phyloP scores from a whole-genome alignment of 441 rosid species.

The Populus tomentosa region DNA sequence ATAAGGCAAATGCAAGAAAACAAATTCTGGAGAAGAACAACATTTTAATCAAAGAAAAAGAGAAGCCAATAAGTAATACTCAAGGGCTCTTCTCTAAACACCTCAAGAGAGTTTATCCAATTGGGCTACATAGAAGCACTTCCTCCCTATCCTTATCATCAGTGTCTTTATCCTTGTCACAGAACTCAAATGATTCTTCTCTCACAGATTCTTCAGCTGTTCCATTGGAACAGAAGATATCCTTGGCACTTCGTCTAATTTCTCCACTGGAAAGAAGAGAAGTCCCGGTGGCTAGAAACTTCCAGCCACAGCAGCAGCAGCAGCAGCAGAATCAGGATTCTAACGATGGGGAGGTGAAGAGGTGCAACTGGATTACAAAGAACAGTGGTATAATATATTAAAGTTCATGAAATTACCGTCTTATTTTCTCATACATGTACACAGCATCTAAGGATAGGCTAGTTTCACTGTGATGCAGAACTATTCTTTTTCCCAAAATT shows the following conservation, averaged over 20 bases:
- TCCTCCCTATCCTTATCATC: conserved; percentile 79
- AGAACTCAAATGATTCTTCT: conserved; percentile 74
- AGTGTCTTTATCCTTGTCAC: conserved; percentile 74
- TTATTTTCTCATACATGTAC: background rate
- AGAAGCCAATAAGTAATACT: conserved; percentile 17
- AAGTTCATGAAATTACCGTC: background rate
- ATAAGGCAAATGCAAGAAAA: conserved; percentile 31
- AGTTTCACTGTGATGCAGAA: background rate
- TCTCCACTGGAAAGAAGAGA: conserved; percentile 44
- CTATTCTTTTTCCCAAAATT: background rate
- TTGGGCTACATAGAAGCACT: conserved; percentile 61
- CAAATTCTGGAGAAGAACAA: conserved; percentile 38
- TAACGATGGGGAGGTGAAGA: conserved; percentile 47
- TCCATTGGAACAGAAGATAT: conserved; percentile 50
- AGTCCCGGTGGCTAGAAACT: conserved; percentile 22
- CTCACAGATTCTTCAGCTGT: conserved; percentile 50
- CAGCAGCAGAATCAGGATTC: conserved; percentile 34
- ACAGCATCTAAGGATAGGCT: background rate
- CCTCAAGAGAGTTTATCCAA: conserved; percentile 76
- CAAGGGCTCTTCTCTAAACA: conserved; percentile 56
- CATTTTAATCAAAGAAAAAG: conserved; percentile 25
- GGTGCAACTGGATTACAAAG: conserved; percentile 91
- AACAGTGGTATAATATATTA: conserved; percentile 51
- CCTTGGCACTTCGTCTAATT: conserved; percentile 54
- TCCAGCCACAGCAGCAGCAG: conserved; percentile 34